Conservation (phyloP, 1,284 basidiomycete genomes). For the Ceratobasidium sp. region DNA sequence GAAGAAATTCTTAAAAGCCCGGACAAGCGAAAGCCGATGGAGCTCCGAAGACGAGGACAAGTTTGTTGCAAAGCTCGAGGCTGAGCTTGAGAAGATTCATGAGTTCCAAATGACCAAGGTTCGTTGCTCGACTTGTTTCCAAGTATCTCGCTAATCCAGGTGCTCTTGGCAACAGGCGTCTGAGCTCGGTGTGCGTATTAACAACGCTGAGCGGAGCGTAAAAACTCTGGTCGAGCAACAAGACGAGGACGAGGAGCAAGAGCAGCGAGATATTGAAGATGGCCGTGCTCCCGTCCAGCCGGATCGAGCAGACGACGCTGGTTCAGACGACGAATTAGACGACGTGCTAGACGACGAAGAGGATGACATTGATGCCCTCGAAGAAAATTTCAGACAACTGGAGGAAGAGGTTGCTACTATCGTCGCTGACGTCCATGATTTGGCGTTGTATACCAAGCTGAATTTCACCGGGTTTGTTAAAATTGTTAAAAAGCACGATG, state of each 20-base stretch:
- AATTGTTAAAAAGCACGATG: slow-evolving; percentile 78
- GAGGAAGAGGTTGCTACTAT: slow-evolving; percentile 96
- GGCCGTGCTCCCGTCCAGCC: slow-evolving; percentile 47
- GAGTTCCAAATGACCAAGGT: slow-evolving; percentile 93
- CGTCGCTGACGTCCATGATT: slow-evolving; percentile 97
- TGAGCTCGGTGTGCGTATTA: slow-evolving; percentile 80
- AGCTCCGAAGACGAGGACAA: slow-evolving; percentile 76
- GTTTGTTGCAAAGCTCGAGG: slow-evolving; percentile 79
- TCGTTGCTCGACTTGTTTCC: slow-evolving; percentile 43
- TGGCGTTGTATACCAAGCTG: slow-evolving; percentile 92
- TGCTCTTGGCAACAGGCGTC: slow-evolving; percentile 62
- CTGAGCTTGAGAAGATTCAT: slow-evolving; percentile 94
- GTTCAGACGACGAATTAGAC: slow-evolving; percentile 58
- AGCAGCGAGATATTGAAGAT: slow-evolving; percentile 60
- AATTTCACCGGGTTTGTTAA: slow-evolving; percentile 99
- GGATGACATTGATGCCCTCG: slow-evolving; percentile 76
- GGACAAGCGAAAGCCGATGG: slow-evolving; percentile 70
- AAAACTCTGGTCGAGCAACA: slow-evolving; percentile 67
- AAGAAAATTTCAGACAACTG: slow-evolving; percentile 85
- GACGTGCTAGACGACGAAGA: slow-evolving; percentile 64
- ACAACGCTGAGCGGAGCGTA: slow-evolving; percentile 78
- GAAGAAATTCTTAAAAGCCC: slow-evolving; percentile 86
- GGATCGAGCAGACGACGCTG: slow-evolving; percentile 61
- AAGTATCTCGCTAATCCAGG: neutral
- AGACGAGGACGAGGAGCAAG: slow-evolving; percentile 61